A percentile compares a stretch with the other conserved stretches of the same genome.
Conservation (phyloP, 2,329 filamentous ascomycete genomes). For the Sporothrix brasiliensis region DNA sequence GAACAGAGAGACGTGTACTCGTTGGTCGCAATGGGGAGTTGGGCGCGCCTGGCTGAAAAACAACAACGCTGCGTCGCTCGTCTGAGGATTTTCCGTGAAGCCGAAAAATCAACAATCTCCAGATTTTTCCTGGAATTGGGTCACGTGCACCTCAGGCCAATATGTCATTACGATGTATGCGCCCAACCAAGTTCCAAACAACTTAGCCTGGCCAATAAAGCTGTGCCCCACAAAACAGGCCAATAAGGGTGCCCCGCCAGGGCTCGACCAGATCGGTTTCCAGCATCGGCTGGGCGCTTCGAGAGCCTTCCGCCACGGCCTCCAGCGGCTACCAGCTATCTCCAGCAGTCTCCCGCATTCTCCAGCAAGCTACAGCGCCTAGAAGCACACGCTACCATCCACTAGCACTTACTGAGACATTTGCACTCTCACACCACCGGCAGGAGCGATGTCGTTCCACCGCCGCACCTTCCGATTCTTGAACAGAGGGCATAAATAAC, state of each 20-base stretch:
- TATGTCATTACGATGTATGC: not conserved
- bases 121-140: slow-evolving; percentile 22
- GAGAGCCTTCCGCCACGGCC: slow-evolving; percentile 32
- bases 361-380: slow-evolving; percentile 17
- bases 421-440: slow-evolving; percentile 15
- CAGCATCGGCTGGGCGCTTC: slow-evolving; percentile 31
- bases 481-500: slow-evolving; percentile 16
- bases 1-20: no score
- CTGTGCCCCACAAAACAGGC: slow-evolving; percentile 19
- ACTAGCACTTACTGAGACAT: not conserved
- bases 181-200: not conserved
- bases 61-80: slow-evolving; percentile 6
- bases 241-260: slow-evolving; percentile 7
- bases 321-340: slow-evolving; percentile 13
- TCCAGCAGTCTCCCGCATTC: slow-evolving; percentile 11
- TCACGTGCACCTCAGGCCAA: slow-evolving; percentile 24
- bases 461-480: slow-evolving; percentile 4
- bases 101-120: slow-evolving; percentile 19
- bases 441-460: slow-evolving; percentile 11
- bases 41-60: not conserved
- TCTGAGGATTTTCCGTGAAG: slow-evolving; percentile 24
- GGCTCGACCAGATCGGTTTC: not conserved
- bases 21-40: not conserved
- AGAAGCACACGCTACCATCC: slow-evolving; percentile 4
- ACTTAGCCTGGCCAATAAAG: no score